These are phyloP conservation scores for Talaromyces marneffei DNA, from an alignment of 2,329 filamentous ascomycete species.

Conservation along the genomic window DNA sequence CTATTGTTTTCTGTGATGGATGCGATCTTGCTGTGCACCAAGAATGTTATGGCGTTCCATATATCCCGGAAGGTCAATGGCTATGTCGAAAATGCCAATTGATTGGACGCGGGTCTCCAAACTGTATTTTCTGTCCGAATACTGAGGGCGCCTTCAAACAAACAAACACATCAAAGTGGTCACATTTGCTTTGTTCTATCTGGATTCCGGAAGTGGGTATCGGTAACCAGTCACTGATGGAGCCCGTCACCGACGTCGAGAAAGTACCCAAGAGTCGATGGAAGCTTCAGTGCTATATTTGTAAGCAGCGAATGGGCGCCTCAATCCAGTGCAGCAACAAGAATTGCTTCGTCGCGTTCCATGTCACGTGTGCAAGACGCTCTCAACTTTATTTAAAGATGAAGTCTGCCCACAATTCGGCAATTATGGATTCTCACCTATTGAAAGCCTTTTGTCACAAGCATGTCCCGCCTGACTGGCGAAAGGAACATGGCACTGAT, in stretches of 20 bases:
- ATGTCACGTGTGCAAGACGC: constrained; percentile 88
- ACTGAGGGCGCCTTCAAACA: constrained; percentile 98
- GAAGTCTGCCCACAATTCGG: constrained; percentile 80
- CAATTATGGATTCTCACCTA: constrained; percentile 71
- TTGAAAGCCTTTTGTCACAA: constrained; percentile 95
- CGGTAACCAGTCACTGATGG: constrained; percentile 95
- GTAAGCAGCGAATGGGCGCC: constrained; percentile 93
- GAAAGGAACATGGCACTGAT: constrained; percentile 76
- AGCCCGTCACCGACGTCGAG: constrained; percentile 95
- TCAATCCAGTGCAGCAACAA: constrained; percentile 99
- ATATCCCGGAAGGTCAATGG: constrained; percentile 98
- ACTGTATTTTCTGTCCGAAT: constrained; percentile 97
- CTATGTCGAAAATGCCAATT: constrained; percentile 94
- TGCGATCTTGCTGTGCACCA: constrained; percentile 97
- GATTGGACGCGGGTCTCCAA: constrained; percentile 84
- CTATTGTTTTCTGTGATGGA: constrained; percentile 97
- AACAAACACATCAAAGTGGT: constrained; percentile 93
- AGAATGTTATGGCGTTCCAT: constrained; percentile 97
- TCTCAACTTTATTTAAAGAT: constrained; percentile 88
- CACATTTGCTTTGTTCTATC: constrained; percentile 90
- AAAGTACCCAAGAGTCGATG: constrained; percentile 93
- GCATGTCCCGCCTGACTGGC: constrained; percentile 85
- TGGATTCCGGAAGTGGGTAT: constrained; percentile 98
- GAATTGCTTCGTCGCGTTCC: constrained; percentile 92
- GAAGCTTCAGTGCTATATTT: constrained; percentile 94